Evolutionary conservation across 2,329 filamentous ascomycete genomes (phyloP), one percentile per base, ranked within the genome.

Genomic region (Coniochaeta sp.): DNA sequence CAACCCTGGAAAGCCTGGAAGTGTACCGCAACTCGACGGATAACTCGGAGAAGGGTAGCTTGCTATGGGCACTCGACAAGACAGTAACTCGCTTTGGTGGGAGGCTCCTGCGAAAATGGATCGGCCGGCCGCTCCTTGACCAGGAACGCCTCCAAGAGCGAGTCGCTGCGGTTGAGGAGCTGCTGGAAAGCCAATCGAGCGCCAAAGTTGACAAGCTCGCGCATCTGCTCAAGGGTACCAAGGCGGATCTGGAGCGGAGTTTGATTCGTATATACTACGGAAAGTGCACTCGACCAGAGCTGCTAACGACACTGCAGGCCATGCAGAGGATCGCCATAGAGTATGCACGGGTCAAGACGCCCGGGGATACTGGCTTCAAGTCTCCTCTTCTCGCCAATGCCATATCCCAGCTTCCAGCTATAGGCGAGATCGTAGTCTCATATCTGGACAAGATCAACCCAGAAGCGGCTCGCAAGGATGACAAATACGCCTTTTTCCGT

Each of bases 181-280:
- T 99, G 14, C 81, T 87, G 27, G 77, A 86, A 45, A 81, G 83
- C 48, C 77, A 85, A 46, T 83, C 83, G 38, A 85, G 82, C 0
- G 68, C 76, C 8, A 76, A 80, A 16, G 83, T 91, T 4, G 89
- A 95, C 59, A 86, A 87, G 56, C 69, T 97, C 2, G 86, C 84
- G 56, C 77, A 74, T 18, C 71, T 97, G 9, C 76, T 99, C 1
- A 74, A 77, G 24, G 86, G 78, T 53, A 85, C 86, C 55, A 89
- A 79, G 63, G 83, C 81, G 6, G 94, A 99, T 63, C 81, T 99
- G 6, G 94, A 99, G 69, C 91, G 94, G 59, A 94, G 89, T 55
- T 75, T 99, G 46, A 91, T 97, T 61, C 83, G 94, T 42, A 95
- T 99, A 53, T 99, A 97, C 73, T 99, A 99, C 68, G 91, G 91